phyloP scores from a whole-genome alignment of 495 filamentous ascomycete genomes.

The Hypoxylon subgilvum region DNA sequence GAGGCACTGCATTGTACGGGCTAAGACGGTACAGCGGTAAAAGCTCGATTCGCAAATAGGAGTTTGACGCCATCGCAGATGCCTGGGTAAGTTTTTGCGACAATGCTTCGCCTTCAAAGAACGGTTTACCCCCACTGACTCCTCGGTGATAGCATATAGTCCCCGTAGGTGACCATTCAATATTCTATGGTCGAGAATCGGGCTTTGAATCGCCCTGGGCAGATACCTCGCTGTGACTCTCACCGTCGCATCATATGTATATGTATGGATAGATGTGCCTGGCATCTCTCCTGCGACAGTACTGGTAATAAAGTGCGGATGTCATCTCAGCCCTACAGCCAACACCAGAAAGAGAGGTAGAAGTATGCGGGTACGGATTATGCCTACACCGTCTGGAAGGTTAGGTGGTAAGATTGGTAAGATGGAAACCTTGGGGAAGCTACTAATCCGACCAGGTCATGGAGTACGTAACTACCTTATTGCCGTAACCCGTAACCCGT shows the following conservation, averaged over 20 bases:
- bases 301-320: conserved; percentile 37
- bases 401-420: neutral
- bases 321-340: conserved; percentile 39
- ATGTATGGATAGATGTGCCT: too few relatives aligned
- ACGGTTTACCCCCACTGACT: neutral
- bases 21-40: neutral
- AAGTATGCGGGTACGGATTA: neutral
- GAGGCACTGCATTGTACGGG: neutral
- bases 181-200: conserved; percentile 22
- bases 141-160: neutral
- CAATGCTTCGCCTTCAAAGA: neutral
- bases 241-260: conserved; percentile 3
- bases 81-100: conserved; percentile 40
- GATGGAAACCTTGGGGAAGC: conserved; percentile 3
- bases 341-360: neutral
- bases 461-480: conserved; percentile 30
- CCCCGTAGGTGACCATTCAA: neutral
- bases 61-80: conserved; percentile 38
- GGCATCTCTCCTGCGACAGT: too few relatives aligned
- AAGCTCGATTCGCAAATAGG: neutral
- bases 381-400: neutral
- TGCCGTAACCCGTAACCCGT: conserved; percentile 13
- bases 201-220: conserved; percentile 33
- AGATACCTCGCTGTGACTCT: conserved; percentile 12
- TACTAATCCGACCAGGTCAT: neutral